Percentiles rank a stretch among this genome's conserved stretches.
These are phyloP conservation scores for Crotalaria pallida DNA, from an alignment of 306 rosid genomes.

Conservation along the genomic window DNA sequence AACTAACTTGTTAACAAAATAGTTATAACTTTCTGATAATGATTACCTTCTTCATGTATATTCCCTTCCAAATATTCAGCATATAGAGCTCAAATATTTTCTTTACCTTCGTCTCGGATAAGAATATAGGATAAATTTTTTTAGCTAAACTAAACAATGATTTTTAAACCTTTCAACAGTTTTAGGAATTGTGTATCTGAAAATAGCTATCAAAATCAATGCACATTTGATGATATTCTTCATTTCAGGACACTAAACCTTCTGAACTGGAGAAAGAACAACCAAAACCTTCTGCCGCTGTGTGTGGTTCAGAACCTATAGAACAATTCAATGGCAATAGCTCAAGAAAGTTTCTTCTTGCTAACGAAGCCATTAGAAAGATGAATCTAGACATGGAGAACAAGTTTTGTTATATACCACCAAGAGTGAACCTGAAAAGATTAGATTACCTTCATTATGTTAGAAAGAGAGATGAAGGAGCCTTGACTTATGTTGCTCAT, in stretches of 20 bases:
- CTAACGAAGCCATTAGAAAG: slow-evolving; percentile 42
- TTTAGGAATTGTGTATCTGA: slow-evolving; percentile 1
- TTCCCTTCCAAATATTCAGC: neutral
- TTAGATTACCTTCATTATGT: slow-evolving; percentile 62
- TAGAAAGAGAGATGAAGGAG: slow-evolving; percentile 67
- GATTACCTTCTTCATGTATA: neutral
- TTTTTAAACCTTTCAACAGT: neutral
- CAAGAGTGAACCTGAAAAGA: slow-evolving; percentile 39
- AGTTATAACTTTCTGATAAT: too few species aligned
- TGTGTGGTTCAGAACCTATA: neutral
- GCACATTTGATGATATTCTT: neutral
- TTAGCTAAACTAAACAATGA: too few species aligned
- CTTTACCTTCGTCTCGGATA: too few species aligned
- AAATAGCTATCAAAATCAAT: neutral
- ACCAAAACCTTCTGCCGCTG: neutral
- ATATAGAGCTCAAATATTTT: neutral
- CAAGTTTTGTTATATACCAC: slow-evolving; percentile 64
- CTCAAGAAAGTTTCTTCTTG: slow-evolving; percentile 27
- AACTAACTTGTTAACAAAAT: too few species aligned
- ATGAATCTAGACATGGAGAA: slow-evolving; percentile 82
- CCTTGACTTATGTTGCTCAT: slow-evolving; percentile 56
- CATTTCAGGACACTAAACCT: slow-evolving; percentile 42
- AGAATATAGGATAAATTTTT: too few species aligned
- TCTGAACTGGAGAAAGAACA: neutral
- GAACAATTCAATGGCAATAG: slow-evolving; percentile 12